Base-by-base conservation (phyloP, 352 stramenopile species). In the Peronosclerospora sorghi region DNA sequence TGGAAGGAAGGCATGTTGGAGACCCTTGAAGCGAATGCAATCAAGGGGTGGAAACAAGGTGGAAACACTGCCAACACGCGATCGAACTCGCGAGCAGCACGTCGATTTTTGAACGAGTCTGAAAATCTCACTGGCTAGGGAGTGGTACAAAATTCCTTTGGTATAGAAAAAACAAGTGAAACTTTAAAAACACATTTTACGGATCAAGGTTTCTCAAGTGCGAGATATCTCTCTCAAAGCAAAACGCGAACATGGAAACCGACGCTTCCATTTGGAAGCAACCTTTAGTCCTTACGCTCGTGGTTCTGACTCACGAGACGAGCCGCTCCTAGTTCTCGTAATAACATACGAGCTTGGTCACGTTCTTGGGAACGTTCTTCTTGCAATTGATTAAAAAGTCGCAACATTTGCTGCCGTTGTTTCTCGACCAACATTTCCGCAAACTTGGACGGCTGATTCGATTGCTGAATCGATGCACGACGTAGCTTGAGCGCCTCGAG, bases 301-400 rank as follows among this genome's bases (percentile, higher is more conserved):
- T 61, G 35, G 8, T 62, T 44, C 13, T 49, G 44, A 23, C 24
- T 35, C 5, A 59, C 35, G 8, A 59, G 39, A n/a, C 35, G 48
- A 30, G 48, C 19, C 24, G 7, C 32, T 17, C 57, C 43, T n/a
- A 66, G 32, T 41, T 66, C 57, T 17, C 48, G 48, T 13, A 66
- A 30, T 13, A 66, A 15, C 40, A 55, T 43, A 20, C 57, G 53
- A 38, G 57, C 47, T 45, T 66, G 57, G n/a, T 66, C 48, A 9
- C 52, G 57, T 35, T 66, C 53, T 47, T 62, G 54, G 0, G 56
- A 59, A 12, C 50, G 61, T 18, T 71, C 61, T 14, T 49, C 39
- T 17, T 71, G 56, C 21, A 71, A 14, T 20, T 66, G 56, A n/a
- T 65, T 57, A 26, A 71, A 71, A 17, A 71, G 32, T 8, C 38